Evolutionary conservation across 495 filamentous ascomycete species (phyloP).

Genomic region (Corynascus novoguineensis): DNA sequence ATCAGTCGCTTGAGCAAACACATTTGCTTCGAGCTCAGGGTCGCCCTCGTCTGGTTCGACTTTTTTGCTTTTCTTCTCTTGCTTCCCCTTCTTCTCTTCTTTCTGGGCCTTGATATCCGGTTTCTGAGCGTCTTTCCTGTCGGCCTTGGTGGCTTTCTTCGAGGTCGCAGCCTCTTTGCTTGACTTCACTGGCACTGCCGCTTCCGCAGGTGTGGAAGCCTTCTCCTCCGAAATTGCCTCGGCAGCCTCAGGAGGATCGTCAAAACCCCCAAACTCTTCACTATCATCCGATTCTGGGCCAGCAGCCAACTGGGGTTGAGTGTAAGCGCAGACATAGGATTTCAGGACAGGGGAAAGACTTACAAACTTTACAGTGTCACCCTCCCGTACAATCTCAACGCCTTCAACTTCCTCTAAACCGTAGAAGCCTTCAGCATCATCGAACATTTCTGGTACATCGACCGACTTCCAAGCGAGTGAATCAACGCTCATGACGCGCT

Average conservation of each 20-base stretch:
- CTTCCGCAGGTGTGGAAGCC: neutral
- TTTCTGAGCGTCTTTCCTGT: conserved; percentile 5
- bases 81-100: conserved; percentile 24
- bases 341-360: conserved; percentile 7
- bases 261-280: conserved; percentile 53
- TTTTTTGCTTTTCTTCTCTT: conserved; percentile 28
- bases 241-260: conserved; percentile 32
- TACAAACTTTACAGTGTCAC: conserved; percentile 51
- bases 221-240: conserved; percentile 11
- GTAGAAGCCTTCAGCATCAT: conserved; percentile 91
- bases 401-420: conserved; percentile 90
- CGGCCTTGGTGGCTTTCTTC: conserved; percentile 13
- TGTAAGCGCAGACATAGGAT: neutral
- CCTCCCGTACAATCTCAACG: conserved; percentile 68
- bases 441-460: conserved; percentile 73
- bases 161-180: conserved; percentile 12
- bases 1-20: conserved; percentile 36
- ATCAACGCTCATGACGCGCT: conserved; percentile 47
- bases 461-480: conserved; percentile 78
- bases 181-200: neutral
- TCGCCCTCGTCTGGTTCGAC: conserved; percentile 31
- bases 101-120: conserved; percentile 16
- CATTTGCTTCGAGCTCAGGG: conserved; percentile 39
- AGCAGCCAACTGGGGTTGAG: conserved; percentile 19
- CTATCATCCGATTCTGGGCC: conserved; percentile 22